These are phyloP conservation scores for Grosmannia huntii DNA, from an alignment of 2,329 filamentous ascomycete species.

Conservation along the genomic window DNA sequence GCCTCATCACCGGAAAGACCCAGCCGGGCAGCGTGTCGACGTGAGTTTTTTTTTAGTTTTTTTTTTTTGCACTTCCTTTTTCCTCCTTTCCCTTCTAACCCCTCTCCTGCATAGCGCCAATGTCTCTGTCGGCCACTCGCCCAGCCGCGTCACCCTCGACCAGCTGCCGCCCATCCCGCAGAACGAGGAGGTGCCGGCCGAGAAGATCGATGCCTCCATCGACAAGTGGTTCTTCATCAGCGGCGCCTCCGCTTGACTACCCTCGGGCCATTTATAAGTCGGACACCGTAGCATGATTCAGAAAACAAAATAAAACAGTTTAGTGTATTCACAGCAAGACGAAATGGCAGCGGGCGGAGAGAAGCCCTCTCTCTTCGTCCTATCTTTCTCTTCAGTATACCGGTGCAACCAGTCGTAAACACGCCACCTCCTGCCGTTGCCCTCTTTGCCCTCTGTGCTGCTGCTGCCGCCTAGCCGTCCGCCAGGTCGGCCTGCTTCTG, in stretches of 20 bases:
- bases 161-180: conserved; percentile 66
- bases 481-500: conserved; percentile 71
- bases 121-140: conserved; percentile 59
- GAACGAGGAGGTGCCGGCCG: conserved; percentile 68
- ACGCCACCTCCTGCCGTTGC: not conserved
- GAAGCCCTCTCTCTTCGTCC: no score
- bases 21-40: conserved; percentile 63
- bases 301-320: no score
- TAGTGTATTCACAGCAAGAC: not conserved
- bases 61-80: not conserved
- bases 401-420: not conserved
- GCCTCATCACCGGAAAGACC: conserved; percentile 83
- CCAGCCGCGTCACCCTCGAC: conserved; percentile 54
- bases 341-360: no score
- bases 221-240: conserved; percentile 99
- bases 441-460: not conserved
- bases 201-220: conserved; percentile 87
- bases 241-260: conserved; percentile 65
- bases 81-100: conserved; percentile 16
- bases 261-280: not conserved
- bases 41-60: conserved; percentile 42
- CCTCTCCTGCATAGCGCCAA: conserved; percentile 74
- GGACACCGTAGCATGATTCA: no score
- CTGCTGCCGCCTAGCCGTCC: conserved; percentile 21
- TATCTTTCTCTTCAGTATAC: no score